These are phyloP conservation scores for Eucalyptus lansdowneana DNA, from an alignment of 345 rosid species.

Conservation along the genomic window DNA sequence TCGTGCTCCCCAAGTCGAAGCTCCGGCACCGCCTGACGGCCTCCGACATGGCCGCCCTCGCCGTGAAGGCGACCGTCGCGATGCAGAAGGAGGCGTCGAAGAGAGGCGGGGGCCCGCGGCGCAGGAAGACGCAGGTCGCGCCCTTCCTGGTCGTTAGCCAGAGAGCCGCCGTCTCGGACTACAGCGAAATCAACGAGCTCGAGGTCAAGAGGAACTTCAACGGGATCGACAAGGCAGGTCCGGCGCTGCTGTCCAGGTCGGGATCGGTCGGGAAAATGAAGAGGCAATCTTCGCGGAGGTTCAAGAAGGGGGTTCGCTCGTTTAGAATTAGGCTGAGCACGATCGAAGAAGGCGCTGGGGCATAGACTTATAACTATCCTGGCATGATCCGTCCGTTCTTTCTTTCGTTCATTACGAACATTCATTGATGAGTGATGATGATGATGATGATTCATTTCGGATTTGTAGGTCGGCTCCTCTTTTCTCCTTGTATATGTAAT, in stretches of 20 bases:
- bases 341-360: background rate
- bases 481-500: background rate
- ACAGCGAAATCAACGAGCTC: background rate
- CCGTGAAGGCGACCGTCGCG: conserved; percentile 20
- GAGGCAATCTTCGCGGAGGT: background rate
- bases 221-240: background rate
- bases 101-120: background rate
- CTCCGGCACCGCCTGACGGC: conserved; percentile 2
- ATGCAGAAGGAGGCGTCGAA: background rate
- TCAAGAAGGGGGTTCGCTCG: background rate
- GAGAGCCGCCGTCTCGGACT: background rate
- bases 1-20: conserved; percentile 4
- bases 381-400: background rate
- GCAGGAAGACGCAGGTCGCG: background rate
- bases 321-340: conserved; percentile 1
- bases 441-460: background rate
- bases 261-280: background rate
- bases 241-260: background rate
- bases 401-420: background rate
- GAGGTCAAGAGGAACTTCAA: background rate
- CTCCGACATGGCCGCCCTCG: conserved; percentile 18
- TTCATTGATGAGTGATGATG: background rate
- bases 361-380: background rate
- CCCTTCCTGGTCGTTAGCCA: background rate
- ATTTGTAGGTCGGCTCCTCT: background rate